These are phyloP conservation scores for Hygrocybe coccinea DNA, from an alignment of 768 basidiomycete species.

Conservation along the genomic window DNA sequence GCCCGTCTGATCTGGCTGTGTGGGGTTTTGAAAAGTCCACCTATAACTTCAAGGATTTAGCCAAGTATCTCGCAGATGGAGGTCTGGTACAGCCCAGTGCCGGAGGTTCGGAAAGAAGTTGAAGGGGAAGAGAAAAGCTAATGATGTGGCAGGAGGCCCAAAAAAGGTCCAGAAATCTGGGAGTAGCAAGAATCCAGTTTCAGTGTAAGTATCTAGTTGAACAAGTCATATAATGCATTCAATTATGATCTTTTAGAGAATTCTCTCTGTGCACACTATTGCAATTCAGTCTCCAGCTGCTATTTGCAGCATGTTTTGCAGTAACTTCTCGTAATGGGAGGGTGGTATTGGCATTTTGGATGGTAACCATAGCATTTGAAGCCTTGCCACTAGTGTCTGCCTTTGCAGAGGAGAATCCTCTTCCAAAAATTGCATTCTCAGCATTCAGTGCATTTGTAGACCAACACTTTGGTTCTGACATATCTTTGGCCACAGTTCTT, in stretches of 20 bases:
- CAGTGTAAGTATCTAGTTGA: not conserved
- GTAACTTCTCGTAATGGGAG: no score
- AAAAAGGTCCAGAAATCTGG: not conserved
- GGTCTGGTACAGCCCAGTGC: no score
- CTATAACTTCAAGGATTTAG: no score
- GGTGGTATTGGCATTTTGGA: not conserved
- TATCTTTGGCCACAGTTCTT: slow-evolving; percentile 2
- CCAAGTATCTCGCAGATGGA: no score
- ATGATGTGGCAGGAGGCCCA: not conserved
- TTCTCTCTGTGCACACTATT: no score
- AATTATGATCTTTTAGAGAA: no score
- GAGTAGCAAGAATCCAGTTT: not conserved
- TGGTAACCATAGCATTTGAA: not conserved
- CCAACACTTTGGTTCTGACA: not conserved
- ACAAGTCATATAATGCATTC: not conserved
- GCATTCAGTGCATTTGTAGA: not conserved
- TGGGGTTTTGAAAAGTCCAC: not conserved
- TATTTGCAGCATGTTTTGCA: no score
- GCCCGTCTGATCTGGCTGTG: not conserved
- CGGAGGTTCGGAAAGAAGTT: no score
- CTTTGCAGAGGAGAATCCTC: not conserved
- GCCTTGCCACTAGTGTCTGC: not conserved
- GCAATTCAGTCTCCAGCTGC: no score
- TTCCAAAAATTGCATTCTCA: slow-evolving; percentile 3
- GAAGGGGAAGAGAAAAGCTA: not conserved